A percentile compares a stretch with the other conserved stretches of the same genome.
Conservation (phyloP, 108 stramenopile genomes). For the Craspedostauros australis region DNA sequence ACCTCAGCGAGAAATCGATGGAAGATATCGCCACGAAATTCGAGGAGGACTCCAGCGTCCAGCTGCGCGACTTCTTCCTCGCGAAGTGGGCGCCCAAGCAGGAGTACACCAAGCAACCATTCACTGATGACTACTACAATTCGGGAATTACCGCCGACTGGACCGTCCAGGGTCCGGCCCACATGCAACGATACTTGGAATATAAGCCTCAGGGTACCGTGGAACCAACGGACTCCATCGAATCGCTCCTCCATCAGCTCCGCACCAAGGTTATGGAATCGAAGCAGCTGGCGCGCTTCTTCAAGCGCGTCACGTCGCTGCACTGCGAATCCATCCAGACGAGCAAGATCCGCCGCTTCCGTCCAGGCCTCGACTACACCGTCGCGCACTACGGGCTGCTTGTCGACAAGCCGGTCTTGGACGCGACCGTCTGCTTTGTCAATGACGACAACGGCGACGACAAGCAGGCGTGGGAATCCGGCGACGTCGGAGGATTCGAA, state of each 20-base stretch:
- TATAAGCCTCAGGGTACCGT: slow-evolving; percentile 18
- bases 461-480: slow-evolving; percentile 79
- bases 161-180: slow-evolving; percentile 86
- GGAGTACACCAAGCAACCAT: slow-evolving; percentile 13
- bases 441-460: slow-evolving; percentile 46
- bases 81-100: slow-evolving; percentile 45
- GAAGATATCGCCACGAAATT: slow-evolving; percentile 64
- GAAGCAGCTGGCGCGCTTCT: slow-evolving; percentile 44
- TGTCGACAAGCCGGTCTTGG: slow-evolving; percentile 63
- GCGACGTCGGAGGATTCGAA: slow-evolving; percentile 92
- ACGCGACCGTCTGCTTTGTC: slow-evolving; percentile 83
- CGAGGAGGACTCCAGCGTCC: slow-evolving; percentile 75
- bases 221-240: slow-evolving; percentile 6
- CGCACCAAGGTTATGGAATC: slow-evolving; percentile 53
- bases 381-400: slow-evolving; percentile 90
- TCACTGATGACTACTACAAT: slow-evolving; percentile 43
- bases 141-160: slow-evolving; percentile 63
- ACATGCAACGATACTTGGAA: slow-evolving; percentile 88
- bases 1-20: slow-evolving; percentile 51
- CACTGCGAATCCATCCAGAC: slow-evolving; percentile 45
- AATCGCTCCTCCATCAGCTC: slow-evolving; percentile 36
- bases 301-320: slow-evolving; percentile 52
- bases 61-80: slow-evolving; percentile 67
- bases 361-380: slow-evolving; percentile 95
- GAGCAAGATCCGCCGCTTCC: slow-evolving; percentile 82